Percentiles rank a stretch among this genome's conserved stretches.
These are phyloP conservation scores for Friedmanniomyces endolithicus DNA, from an alignment of 495 filamentous ascomycete genomes.

Conservation along the genomic window DNA sequence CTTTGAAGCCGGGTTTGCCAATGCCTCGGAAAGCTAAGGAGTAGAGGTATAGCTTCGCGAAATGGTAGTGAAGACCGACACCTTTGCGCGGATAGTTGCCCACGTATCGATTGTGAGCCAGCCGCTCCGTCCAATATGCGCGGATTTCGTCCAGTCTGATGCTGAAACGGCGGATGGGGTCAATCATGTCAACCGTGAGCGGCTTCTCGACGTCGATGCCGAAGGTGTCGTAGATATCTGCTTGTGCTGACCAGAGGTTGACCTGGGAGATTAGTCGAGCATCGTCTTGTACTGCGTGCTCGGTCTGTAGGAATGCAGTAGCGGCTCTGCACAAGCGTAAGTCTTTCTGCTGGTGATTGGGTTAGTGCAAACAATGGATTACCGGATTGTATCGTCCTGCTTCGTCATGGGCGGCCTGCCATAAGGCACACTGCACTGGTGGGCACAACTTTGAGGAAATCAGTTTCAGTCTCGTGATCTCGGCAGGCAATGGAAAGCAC, in stretches of 20 bases:
- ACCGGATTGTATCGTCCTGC: constrained; percentile 16
- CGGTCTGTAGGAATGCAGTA: neutral
- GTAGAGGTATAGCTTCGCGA: constrained; percentile 37
- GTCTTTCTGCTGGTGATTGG: neutral
- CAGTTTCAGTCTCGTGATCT: too few relatives aligned
- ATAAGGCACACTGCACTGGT: constrained; percentile 45
- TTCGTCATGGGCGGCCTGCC: constrained; percentile 42
- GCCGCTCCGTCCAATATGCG: constrained; percentile 11
- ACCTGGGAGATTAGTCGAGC: constrained; percentile 31
- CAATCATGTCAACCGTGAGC: constrained; percentile 17
- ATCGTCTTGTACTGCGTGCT: constrained; percentile 14
- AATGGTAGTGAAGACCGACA: constrained; percentile 41
- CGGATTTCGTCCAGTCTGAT: constrained; percentile 18
- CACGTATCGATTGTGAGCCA: constrained; percentile 21
- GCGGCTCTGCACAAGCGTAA: neutral
- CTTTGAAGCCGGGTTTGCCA: constrained; percentile 19
- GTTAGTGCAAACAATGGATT: neutral
- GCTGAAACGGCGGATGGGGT: constrained; percentile 10
- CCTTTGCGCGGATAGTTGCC: constrained; percentile 43
- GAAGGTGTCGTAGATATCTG: constrained; percentile 32
- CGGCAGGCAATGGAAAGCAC: too few relatives aligned
- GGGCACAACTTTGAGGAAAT: constrained; percentile 29
- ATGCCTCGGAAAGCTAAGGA: constrained; percentile 36
- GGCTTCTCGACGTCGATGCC: constrained; percentile 31
- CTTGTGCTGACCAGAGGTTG: constrained; percentile 28